phyloP scores from a whole-genome alignment of 2,329 filamentous ascomycete genomes.

The Waltergamsia citrina region DNA sequence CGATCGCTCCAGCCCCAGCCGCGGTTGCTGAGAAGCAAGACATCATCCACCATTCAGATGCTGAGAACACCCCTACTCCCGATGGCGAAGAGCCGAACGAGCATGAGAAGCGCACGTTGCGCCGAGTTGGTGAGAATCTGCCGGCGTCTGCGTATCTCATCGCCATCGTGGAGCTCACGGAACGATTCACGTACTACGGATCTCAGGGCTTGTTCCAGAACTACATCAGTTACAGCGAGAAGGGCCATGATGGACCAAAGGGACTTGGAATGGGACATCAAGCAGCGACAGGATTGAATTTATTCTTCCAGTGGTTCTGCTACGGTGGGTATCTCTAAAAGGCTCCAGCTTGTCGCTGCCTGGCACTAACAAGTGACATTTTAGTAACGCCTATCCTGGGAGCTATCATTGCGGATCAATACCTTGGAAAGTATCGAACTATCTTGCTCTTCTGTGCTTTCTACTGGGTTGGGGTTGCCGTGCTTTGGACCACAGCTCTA shows the following conservation, averaged over 20 bases:
- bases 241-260: conserved; percentile 29
- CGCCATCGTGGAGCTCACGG: conserved; percentile 12
- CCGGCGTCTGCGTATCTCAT: conserved; percentile 47
- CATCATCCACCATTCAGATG: conserved; percentile 6
- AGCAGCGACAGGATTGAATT: conserved; percentile 42
- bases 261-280: conserved; percentile 46
- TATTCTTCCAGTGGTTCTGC: conserved; percentile 45
- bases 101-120: conserved; percentile 37
- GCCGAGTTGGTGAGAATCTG: conserved; percentile 43
- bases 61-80: conserved; percentile 13
- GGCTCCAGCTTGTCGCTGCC: conserved; percentile 7
- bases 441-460: conserved; percentile 46
- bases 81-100: conserved; percentile 44
- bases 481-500: conserved; percentile 42
- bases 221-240: conserved; percentile 20
- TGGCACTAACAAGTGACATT: conserved; percentile 12
- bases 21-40: conserved; percentile 8
- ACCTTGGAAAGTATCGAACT: conserved; percentile 53
- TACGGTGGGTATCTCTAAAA: conserved; percentile 20
- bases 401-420: conserved; percentile 47
- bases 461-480: conserved; percentile 47
- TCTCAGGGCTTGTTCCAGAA: conserved; percentile 19
- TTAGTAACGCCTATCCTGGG: conserved; percentile 31
- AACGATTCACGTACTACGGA: conserved; percentile 19
- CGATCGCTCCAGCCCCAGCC: conserved; percentile 3